These are phyloP conservation scores for Vigna radiata DNA, from an alignment of 306 rosid species.

Conservation along the genomic window DNA sequence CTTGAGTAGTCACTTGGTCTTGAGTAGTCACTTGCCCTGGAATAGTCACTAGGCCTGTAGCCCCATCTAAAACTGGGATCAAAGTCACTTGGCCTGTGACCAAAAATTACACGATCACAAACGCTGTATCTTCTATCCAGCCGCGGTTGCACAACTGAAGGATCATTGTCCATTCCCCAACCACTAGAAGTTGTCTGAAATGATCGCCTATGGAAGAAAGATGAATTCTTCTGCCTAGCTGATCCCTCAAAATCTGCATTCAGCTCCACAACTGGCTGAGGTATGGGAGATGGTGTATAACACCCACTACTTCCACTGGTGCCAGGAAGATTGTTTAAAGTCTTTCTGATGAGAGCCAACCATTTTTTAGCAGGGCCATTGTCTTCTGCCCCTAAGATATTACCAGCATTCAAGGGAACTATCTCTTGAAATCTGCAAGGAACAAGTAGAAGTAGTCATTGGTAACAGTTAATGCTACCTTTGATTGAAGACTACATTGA, in stretches of 20 bases:
- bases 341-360: conserved; percentile 89
- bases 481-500: conserved; percentile 15
- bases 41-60: conserved; percentile 89
- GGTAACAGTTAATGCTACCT: conserved; percentile 29
- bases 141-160: conserved; percentile 75
- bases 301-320: conserved; percentile 76
- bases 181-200: conserved; percentile 84
- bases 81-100: conserved; percentile 81
- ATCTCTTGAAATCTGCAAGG: conserved; percentile 93
- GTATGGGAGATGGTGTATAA: conserved; percentile 97
- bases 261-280: conserved; percentile 79
- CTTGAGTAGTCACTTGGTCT: conserved; percentile 77
- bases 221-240: conserved; percentile 86
- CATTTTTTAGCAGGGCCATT: conserved; percentile 99
- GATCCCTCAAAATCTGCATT: conserved; percentile 99
- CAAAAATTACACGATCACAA: conserved; percentile 91
- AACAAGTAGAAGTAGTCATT: conserved; percentile 35
- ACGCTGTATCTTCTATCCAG: conserved; percentile 94
- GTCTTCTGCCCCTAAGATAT: conserved; percentile 95
- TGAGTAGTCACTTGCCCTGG: conserved; percentile 78
- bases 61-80: conserved; percentile 81
- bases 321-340: conserved; percentile 94
- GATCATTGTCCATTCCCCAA: conserved; percentile 91
- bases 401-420: conserved; percentile 99
- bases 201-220: conserved; percentile 93